phyloP scores from a whole-genome alignment of 768 basidiomycete species.

The Thelephora aurantiotincta region DNA sequence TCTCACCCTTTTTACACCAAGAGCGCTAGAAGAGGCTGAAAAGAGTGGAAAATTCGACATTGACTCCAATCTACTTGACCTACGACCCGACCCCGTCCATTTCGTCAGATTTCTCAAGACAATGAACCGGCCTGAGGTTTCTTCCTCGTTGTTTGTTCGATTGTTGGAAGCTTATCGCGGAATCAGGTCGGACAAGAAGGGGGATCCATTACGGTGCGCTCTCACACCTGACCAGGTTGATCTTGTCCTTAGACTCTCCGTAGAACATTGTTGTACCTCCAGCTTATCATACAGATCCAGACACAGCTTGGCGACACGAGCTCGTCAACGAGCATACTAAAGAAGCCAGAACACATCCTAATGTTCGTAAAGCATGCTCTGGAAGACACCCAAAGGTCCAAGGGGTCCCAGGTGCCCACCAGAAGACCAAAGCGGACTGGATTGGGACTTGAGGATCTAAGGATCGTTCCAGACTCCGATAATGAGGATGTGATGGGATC shows the following conservation, averaged over 20 bases:
- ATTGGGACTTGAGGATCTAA: conserved; percentile 21
- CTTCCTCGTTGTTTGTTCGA: conserved; percentile 59
- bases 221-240: not conserved
- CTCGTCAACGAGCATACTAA: conserved; percentile 40
- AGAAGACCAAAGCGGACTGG: conserved; percentile 9
- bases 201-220: conserved; percentile 39
- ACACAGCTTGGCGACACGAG: conserved; percentile 42
- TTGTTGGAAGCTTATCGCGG: conserved; percentile 56
- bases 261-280: conserved; percentile 44
- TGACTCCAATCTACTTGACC: conserved; percentile 42
- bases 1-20: conserved; percentile 37
- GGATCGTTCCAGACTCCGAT: conserved; percentile 24
- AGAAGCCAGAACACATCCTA: conserved; percentile 61
- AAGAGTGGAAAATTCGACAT: conserved; percentile 29
- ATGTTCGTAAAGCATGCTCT: conserved; percentile 73
- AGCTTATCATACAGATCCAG: conserved; percentile 76
- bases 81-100: conserved; percentile 65
- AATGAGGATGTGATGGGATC: conserved; percentile 12
- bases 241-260: too few species aligned
- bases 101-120: conserved; percentile 53
- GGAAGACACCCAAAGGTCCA: conserved; percentile 19
- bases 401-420: not conserved
- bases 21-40: conserved; percentile 26
- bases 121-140: conserved; percentile 54
- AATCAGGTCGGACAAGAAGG: conserved; percentile 21